Conservation (phyloP, 2,329 filamentous ascomycete species). For the Cadophora sp. region DNA sequence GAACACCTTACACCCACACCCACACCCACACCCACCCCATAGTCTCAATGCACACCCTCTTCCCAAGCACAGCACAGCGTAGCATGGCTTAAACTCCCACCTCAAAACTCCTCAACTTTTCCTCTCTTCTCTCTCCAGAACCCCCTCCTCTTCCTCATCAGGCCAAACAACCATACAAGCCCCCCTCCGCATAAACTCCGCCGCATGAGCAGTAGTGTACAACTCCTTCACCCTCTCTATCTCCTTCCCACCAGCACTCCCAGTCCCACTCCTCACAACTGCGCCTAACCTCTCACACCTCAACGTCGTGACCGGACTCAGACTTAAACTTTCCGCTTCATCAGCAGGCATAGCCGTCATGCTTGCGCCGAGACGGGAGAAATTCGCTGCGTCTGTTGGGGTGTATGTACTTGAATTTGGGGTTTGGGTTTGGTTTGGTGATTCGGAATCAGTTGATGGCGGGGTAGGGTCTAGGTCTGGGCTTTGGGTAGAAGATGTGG, state of each 20-base stretch:
- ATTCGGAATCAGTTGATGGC: neutral
- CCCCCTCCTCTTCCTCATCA: neutral
- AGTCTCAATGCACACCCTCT: no score
- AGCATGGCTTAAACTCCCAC: no score
- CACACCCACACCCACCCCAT: no score
- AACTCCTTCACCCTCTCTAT: neutral
- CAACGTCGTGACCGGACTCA: neutral
- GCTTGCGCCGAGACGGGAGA: constrained; percentile 18
- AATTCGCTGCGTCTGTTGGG: constrained; percentile 16
- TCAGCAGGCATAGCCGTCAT: constrained; percentile 17
- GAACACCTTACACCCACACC: no score
- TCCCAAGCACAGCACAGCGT: neutral
- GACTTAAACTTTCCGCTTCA: neutral
- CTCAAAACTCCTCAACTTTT: neutral
- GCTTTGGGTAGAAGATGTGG: no score
- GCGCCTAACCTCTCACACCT: neutral
- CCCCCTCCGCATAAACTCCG: constrained; percentile 13
- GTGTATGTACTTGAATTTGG: constrained; percentile 9
- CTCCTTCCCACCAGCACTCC: neutral
- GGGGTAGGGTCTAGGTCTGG: no score
- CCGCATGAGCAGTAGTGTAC: constrained; percentile 1
- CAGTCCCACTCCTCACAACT: no score
- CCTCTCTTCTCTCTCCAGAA: neutral
- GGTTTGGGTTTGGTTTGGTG: neutral
- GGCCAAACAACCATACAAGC: constrained; percentile 15